phyloP scores from a whole-genome alignment of 768 basidiomycete genomes.

The Hygrocybe punicea region DNA sequence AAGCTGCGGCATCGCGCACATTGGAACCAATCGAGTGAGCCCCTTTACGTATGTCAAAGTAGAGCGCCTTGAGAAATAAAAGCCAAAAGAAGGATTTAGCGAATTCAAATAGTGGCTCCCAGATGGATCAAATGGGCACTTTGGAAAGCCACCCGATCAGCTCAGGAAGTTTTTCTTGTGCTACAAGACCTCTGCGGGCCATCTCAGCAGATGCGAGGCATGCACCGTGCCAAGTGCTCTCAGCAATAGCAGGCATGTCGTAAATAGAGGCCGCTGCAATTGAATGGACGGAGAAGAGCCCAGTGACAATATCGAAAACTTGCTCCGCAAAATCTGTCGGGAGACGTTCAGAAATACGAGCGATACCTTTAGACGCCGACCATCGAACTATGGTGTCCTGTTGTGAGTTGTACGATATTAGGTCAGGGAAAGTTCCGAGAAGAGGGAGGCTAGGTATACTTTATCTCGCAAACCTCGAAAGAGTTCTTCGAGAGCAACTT shows the following conservation, averaged over 20 bases:
- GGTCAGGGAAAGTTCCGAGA: constrained; percentile 1
- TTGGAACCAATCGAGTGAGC: constrained; percentile 92
- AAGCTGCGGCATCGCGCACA: constrained; percentile 91
- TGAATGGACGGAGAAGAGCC: constrained; percentile 74
- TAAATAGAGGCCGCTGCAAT: constrained; percentile 59
- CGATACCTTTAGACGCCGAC: constrained; percentile 89
- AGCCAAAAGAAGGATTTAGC: neutral
- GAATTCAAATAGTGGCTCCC: neutral
- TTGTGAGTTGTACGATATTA: constrained; percentile 5
- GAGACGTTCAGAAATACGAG: constrained; percentile 77
- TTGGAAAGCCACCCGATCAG: constrained; percentile 79
- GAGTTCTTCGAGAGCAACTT: constrained; percentile 66
- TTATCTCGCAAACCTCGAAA: constrained; percentile 77
- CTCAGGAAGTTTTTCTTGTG: constrained; percentile 51
- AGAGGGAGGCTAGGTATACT: constrained; percentile 38
- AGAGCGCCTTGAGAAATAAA: constrained; percentile 60
- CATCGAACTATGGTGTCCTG: constrained; percentile 95
- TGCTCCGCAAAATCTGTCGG: constrained; percentile 72
- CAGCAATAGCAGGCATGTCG: constrained; percentile 73
- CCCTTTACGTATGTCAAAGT: constrained; percentile 88
- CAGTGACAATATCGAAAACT: constrained; percentile 75
- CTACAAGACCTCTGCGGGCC: constrained; percentile 75
- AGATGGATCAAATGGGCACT: constrained; percentile 37
- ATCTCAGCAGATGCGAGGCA: constrained; percentile 91
- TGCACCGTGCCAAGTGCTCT: constrained; percentile 92